Percentiles rank a stretch among this genome's conserved stretches.
These are phyloP conservation scores for Metschnikowia borealis DNA, from an alignment of 805 yeast species.

Conservation along the genomic window DNA sequence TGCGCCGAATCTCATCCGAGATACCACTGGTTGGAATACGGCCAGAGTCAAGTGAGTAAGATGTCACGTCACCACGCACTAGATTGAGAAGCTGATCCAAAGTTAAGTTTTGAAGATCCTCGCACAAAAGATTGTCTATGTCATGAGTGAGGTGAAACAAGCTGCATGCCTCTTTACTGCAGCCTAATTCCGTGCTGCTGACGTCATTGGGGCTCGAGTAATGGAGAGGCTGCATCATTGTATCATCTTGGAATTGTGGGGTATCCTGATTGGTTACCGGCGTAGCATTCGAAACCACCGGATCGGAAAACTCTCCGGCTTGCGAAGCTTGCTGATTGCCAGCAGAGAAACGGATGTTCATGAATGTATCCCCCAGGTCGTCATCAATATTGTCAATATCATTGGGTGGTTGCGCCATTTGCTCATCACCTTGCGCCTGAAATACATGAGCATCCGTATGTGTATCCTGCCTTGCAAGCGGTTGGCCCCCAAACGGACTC, in stretches of 20 bases:
- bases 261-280: neutral
- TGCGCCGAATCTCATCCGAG: slow-evolving; percentile 32
- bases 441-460: neutral
- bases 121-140: slow-evolving; percentile 15
- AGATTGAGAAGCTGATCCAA: slow-evolving; percentile 38
- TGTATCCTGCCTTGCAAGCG: neutral
- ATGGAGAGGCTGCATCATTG: neutral
- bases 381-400: slow-evolving; percentile 4
- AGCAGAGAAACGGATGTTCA: slow-evolving; percentile 7
- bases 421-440: slow-evolving; percentile 3
- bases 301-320: neutral
- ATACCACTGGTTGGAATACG: slow-evolving; percentile 15
- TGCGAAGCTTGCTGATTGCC: neutral
- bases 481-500: neutral
- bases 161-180: neutral
- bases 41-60: slow-evolving; percentile 3
- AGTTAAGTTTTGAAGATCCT: slow-evolving; percentile 37
- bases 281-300: neutral
- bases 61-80: slow-evolving; percentile 21
- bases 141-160: neutral
- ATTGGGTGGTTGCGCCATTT: neutral
- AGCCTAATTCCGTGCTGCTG: neutral
- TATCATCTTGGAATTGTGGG: neutral
- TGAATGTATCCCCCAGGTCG: slow-evolving; percentile 7
- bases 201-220: neutral